Conservation (phyloP, 1,284 basidiomycete genomes). For the Laetiporus sulphureus region DNA sequence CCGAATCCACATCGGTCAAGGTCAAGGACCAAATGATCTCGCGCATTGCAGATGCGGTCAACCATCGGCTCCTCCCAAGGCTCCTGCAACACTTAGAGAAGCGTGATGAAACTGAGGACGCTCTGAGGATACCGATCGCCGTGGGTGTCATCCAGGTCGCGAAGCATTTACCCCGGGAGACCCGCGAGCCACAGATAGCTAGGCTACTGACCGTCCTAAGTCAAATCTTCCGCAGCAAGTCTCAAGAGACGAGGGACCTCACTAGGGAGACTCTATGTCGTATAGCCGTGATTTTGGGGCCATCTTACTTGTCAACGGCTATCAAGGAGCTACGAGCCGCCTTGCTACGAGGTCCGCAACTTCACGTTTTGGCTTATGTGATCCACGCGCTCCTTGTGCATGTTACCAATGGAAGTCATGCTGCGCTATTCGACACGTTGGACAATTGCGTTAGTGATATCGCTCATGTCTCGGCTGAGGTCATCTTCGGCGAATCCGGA, state of each 20-base stretch:
- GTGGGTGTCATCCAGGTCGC: constrained; percentile 87
- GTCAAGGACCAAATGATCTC: constrained; percentile 12
- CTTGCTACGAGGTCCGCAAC: constrained; percentile 86
- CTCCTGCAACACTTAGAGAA: constrained; percentile 77
- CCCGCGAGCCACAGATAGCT: constrained; percentile 68
- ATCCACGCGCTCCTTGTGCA: constrained; percentile 81
- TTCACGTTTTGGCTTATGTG: constrained; percentile 87
- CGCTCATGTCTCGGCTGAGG: constrained; percentile 82
- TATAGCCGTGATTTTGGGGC: constrained; percentile 74
- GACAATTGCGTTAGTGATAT: constrained; percentile 78
- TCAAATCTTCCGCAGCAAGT: constrained; percentile 87
- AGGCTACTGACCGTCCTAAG: constrained; percentile 81
- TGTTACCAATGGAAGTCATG: constrained; percentile 60
- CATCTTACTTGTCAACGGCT: constrained; percentile 66
- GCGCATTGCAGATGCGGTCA: constrained; percentile 74
- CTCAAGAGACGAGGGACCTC: constrained; percentile 91
- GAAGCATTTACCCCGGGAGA: constrained; percentile 67
- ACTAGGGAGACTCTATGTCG: constrained; percentile 82
- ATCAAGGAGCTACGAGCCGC: constrained; percentile 81
- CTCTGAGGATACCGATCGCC: constrained; percentile 81
- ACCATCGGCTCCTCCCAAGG: constrained; percentile 66
- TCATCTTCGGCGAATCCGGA: constrained; percentile 91
- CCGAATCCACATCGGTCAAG: not conserved
- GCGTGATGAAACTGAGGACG: constrained; percentile 80
- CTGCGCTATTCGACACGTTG: constrained; percentile 50